A percentile compares a stretch with the other conserved stretches of the same genome.
These are phyloP conservation scores for Stachybotrys chlorohalonatus DNA, from an alignment of 2,329 filamentous ascomycete genomes.

Conservation along the genomic window DNA sequence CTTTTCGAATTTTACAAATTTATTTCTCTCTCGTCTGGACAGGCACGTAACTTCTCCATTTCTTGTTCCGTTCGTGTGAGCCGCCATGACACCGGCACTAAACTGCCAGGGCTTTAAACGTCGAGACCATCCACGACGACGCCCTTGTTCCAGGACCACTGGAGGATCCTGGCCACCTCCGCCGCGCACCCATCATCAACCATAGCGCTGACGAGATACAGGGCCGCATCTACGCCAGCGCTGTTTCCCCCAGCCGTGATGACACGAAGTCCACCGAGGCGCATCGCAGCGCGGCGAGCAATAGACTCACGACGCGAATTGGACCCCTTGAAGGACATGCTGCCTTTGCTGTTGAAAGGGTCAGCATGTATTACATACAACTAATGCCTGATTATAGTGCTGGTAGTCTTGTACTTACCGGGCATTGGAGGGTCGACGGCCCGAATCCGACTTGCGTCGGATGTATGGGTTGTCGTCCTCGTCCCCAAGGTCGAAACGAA, in stretches of 20 bases:
- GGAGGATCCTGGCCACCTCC: slow-evolving; percentile 66
- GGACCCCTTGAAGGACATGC: slow-evolving; percentile 70
- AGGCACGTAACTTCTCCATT: slow-evolving; percentile 2
- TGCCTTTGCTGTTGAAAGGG: slow-evolving; percentile 56
- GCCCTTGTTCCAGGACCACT: slow-evolving; percentile 81
- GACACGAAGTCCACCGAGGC: slow-evolving; percentile 60
- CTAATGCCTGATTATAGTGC: no score
- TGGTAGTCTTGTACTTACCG: slow-evolving; percentile 33
- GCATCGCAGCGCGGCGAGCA: slow-evolving; percentile 66
- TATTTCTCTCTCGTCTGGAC: background rate
- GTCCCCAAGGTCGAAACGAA: slow-evolving; percentile 75
- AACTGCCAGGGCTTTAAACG: slow-evolving; percentile 45
- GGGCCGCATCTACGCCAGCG: slow-evolving; percentile 71
- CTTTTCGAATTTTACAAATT: background rate
- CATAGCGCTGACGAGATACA: slow-evolving; percentile 79
- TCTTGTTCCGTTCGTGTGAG: background rate
- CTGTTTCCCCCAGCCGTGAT: slow-evolving; percentile 73
- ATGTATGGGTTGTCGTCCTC: slow-evolving; percentile 80
- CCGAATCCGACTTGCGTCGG: slow-evolving; percentile 61
- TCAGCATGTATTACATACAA: no score
- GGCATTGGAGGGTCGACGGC: slow-evolving; percentile 50
- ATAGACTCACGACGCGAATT: slow-evolving; percentile 72
- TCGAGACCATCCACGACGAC: slow-evolving; percentile 77
- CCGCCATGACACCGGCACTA: slow-evolving; percentile 16
- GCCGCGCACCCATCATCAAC: slow-evolving; percentile 68